Evolutionary conservation across 345 rosid genomes (phyloP).

Genomic region (Garcia nutans): DNA sequence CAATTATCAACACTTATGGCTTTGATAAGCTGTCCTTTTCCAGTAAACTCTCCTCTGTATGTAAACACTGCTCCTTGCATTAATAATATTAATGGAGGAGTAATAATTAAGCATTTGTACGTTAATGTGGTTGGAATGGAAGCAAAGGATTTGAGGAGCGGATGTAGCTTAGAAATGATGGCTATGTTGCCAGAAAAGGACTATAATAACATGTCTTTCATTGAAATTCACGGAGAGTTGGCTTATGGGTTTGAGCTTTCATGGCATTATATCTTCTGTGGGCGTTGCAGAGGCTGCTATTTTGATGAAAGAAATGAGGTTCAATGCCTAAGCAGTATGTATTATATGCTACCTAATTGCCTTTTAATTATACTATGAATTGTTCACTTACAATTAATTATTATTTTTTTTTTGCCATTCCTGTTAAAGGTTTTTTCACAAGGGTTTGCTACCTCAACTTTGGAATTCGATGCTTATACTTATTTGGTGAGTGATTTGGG

Average conservation of each 20-base stretch:
- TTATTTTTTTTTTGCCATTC: no score
- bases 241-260: conserved; percentile 13
- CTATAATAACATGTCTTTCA: not conserved
- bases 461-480: not conserved
- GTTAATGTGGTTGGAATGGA: not conserved
- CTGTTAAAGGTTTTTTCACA: not conserved
- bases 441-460: not conserved
- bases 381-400: no score
- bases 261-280: conserved; percentile 11
- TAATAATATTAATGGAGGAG: not conserved
- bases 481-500: not conserved
- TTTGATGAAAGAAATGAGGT: not conserved
- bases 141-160: not conserved
- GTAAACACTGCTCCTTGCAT: not conserved
- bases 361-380: not conserved
- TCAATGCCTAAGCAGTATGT: conserved; percentile 1
- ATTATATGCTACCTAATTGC: not conserved
- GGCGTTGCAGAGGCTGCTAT: conserved; percentile 6
- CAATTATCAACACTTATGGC: not conserved
- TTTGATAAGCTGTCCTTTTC: not conserved
- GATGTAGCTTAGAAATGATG: conserved; percentile 4
- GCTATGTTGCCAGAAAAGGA: not conserved
- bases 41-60: conserved; percentile 4
- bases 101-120: not conserved
- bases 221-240: not conserved